These are phyloP conservation scores for Przewalskia tangutica DNA, from an alignment of 257 asterid genomes.

Conservation along the genomic window DNA sequence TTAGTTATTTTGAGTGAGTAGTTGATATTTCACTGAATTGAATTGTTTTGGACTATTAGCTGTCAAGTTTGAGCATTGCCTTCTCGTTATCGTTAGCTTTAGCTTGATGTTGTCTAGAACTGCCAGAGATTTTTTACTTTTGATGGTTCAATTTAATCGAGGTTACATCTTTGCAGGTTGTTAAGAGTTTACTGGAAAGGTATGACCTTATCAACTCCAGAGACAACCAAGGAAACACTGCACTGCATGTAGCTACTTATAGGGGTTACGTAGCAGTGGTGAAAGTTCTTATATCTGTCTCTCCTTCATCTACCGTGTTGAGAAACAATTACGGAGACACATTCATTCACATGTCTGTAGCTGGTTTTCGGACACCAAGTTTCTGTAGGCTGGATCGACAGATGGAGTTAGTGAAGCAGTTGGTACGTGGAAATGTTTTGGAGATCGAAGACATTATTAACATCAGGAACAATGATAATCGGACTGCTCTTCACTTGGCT, in stretches of 20 bases:
- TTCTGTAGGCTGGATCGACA: conserved; percentile 62
- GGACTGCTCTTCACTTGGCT: conserved; percentile 85
- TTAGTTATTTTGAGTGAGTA: neutral
- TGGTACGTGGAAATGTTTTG: conserved; percentile 24
- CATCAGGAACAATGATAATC: conserved; percentile 51
- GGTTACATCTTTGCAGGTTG: conserved; percentile 39
- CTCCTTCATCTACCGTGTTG: conserved; percentile 28
- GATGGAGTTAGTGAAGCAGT: conserved; percentile 44
- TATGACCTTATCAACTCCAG: conserved; percentile 30
- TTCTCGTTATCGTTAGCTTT: neutral
- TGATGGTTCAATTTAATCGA: neutral
- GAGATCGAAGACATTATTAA: conserved; percentile 45
- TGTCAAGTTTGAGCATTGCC: neutral
- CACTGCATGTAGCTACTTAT: conserved; percentile 67
- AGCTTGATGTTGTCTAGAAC: neutral
- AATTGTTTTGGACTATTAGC: neutral
- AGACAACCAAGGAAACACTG: conserved; percentile 69
- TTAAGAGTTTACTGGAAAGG: conserved; percentile 38
- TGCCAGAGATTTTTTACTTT: neutral
- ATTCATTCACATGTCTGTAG: conserved; percentile 77
- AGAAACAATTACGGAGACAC: conserved; percentile 62
- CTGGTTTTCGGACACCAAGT: conserved; percentile 65
- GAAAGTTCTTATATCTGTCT: conserved; percentile 36
- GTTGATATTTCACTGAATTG: neutral
- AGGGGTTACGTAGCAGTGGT: conserved; percentile 49